Base-by-base conservation (phyloP, 345 rosid genomes). In the Gossypium arboreum region DNA sequence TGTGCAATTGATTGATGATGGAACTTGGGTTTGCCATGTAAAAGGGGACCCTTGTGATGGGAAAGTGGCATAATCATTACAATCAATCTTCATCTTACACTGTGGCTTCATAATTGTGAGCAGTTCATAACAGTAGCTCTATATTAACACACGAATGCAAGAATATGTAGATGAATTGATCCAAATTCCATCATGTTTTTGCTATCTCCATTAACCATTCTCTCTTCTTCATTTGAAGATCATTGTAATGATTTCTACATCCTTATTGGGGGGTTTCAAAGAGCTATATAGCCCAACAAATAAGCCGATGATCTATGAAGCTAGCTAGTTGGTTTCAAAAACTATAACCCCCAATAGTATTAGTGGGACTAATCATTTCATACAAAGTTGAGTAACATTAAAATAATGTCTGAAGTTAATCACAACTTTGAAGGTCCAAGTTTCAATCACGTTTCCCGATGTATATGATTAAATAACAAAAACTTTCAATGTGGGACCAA, bases 311-410 rank as follows among this genome's bases (percentile, higher is more conserved):
- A 48, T 68, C 11, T 24, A 52, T 48, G 57, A 22, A 41, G 12
- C 12, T 9, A 63, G 25, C 0, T 59, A 24, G 12, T 27, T 2
- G 5, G 60, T 52, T 68, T 51, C 59, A 27, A 17, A 51, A 27
- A 51, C 73, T 29, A 1, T 51, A 70, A 59, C 58, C 60, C 47
- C 52, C n/a, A 60, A 52, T 9, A 17, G 44, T 10, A 27, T 45
- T 67, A 79, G 85, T 83, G 79, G 51, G 15, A 72, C 75, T 77
- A 79, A 80, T 81, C 78, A 79, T 75, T 15, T 22, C 81, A 72
- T 22, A 17, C 55, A 62, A 45, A 22, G 68, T 29, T 72, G 73
- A 70, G 75, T 44, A 47, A 5, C 73, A 48, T 16, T 62, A 39
- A 52, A 73, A 25, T 59, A 77, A 9, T 56, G 51, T 68, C 29